Base-by-base conservation (phyloP, 441 rosid genomes). In the Erysimum cheiri region DNA sequence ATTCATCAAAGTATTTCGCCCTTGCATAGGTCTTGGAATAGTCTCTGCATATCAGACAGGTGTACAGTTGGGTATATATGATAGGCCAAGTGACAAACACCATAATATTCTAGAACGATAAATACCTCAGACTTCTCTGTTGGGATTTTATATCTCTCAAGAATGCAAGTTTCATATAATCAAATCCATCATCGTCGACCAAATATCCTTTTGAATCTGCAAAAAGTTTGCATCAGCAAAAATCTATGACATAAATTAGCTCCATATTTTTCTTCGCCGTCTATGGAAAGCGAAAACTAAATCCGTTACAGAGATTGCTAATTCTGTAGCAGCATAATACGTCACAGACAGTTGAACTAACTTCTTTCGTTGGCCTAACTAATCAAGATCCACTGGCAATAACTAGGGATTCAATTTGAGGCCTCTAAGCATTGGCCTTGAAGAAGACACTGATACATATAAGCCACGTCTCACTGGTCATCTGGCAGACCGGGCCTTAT, bases 111-210 rank as follows among this genome's bases (percentile, higher is more conserved):
- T 69, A 7, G 10, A 39, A 41, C 1, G 3, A 15, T 36, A 15
- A 11, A 40, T 64, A 92, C 98, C 99, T 89, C 85, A 95, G 81
- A 78, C 95, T 90, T 89, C 96, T 90, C 68, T 92, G 98, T 80
- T 95, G 98, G 49, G 96, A 81, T 87, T 92, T 92, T 78, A 95
- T 82, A 60, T 95, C 99, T 82, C 99, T 90, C 79, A 95, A 78
- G 79, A 92, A 87, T 54, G 97, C 83, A 79, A 95, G 89, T 82
- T 95, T 95, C 92, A 90, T 78, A 78, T 85, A 92, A 82, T 95
- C 99, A 67, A 95, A 91, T 56, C 99, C 99, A 17, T 95, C 99
- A 65, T 95, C 99, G 53, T 95, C 99, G 81, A 95, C 95, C 81
- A 92, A 86, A 76, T 88, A 95, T 69, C 99, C 99, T 64, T 87